Evolutionary conservation across 257 asterid species (phyloP), one percentile per base, ranked within the genome.

Genomic region (Solanum bulbocastanum): DNA sequence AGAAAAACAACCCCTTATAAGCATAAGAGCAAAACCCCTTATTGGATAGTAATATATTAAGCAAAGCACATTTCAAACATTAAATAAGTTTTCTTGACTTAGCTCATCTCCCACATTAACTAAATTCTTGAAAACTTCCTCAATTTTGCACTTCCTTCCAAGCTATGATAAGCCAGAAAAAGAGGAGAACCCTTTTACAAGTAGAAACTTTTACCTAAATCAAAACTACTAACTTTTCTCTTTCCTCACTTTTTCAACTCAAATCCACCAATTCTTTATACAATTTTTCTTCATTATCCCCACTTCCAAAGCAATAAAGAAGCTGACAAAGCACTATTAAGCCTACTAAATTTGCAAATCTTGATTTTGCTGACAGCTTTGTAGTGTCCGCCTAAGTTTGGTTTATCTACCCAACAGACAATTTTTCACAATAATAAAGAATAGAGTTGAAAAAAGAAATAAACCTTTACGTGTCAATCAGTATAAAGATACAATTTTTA

Each of bases 351-450:
- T 81, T 30, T 81, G 42, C 0, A 60, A 49, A 81, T 14, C n/a
- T 81, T 52, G 30, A 46, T 81, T 46, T 49, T 81, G 20, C 78
- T 15, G 75, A 71, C 87, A 85, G 66, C 87, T 85, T 85, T 68
- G 87, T 66, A 85, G 12, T 86, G 49, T 93, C 96, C 97, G 96
- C 93, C 91, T 81, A 88, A 91, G 95, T 92, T 94, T 87, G 99
- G 90, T 94, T 56, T 94, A 95, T 93, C 99, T 90, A 94, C 98
- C 96, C 89, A 93, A 82, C 87, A 86, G 92, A 93, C 74, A 91
- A 88, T 75, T 85, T 12, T 46, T 71, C 22, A 52, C 12, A 86
- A 87, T 6, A 66, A 85, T 25, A 85, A 66, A 87, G 42, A 65
- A 25, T 0, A 78, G 33, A 25, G 9, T 78, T 40, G 36, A 25